These are phyloP conservation scores for Botrytis hyacinthi DNA, from an alignment of 2,329 filamentous ascomycete species.

Conservation along the genomic window DNA sequence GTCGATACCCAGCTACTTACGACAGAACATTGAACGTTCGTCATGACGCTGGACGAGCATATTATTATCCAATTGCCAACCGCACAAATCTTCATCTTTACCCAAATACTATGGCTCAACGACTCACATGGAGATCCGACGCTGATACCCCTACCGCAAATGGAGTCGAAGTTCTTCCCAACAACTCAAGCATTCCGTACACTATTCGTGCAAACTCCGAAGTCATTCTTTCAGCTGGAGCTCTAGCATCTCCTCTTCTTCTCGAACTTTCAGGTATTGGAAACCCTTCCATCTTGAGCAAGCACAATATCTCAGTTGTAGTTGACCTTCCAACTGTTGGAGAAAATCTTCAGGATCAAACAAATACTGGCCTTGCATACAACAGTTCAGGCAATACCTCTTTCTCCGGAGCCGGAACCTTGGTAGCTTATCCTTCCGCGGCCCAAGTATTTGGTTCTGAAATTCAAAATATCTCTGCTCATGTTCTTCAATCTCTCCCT, in stretches of 20 bases:
- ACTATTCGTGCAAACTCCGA: conserved; percentile 33
- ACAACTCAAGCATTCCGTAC: conserved; percentile 23
- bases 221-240: conserved; percentile 37
- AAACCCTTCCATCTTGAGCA: conserved; percentile 24
- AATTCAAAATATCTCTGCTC: background rate
- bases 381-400: conserved; percentile 30
- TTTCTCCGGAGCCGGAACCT: background rate
- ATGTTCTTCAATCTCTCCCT: conserved; percentile 5
- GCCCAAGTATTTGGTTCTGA: conserved; percentile 8
- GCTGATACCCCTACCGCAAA: conserved; percentile 41
- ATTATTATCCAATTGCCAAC: conserved; percentile 42
- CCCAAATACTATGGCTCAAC: conserved; percentile 24
- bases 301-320: conserved; percentile 18
- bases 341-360: conserved; percentile 35
- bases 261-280: conserved; percentile 41
- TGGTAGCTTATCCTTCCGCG: conserved; percentile 6
- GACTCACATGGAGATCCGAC: conserved; percentile 21
- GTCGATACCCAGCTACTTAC: conserved; percentile 43
- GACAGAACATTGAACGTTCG: conserved; percentile 42
- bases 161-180: conserved; percentile 30
- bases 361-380: conserved; percentile 21
- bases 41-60: conserved; percentile 45
- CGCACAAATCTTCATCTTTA: conserved; percentile 41
- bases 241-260: conserved; percentile 35
- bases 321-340: conserved; percentile 28